Evolutionary conservation across 192 early-diverging fungal genomes (phyloP), one percentile per base, ranked within the genome.

Genomic region (Backusella tarrabulga): DNA sequence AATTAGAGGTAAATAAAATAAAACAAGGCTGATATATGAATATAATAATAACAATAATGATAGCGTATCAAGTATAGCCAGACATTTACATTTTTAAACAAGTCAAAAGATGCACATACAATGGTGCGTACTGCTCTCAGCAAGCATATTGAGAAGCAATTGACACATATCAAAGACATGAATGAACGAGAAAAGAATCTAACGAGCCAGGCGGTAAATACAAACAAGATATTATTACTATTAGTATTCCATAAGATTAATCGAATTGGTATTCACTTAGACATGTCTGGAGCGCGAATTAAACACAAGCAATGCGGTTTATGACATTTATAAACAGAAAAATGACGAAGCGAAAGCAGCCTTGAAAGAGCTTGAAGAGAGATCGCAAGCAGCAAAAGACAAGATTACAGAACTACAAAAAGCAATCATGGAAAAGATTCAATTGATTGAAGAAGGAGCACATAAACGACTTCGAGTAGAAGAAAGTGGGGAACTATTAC

Each of bases 121-220:
- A 88, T 93, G 75, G 85, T 91, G 73, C 88, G 87, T 60, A 92
- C 93, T 75, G 91, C 94, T 3, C 84, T 95, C 74, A 93, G 90
- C 60, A 85, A 86, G 34, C 93, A 95, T 77, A 91, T 91, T n/a
- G 93, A 95, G 73, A 95, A 93, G 88, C 96, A 97, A 80, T 81
- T 95, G 83, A 95, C 96, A 78, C 89, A 93, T 80, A 95, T 96
- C 75, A 90, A 94, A 67, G 87, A 86, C 11, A 78, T 93, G 26
- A 95, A 97, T 72, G 94, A 96, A 72, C 87, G 89, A 21, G 95
- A 96, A 69, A 92, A 92, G 78, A 86, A 85, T 34, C 80, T 96
- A 44, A 83, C 85, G 32, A 80, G 76, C 11, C 87, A 88, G 56
- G 76, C 83, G 56, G 87, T 87, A 80, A 77, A 80, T 77, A 2